Base-by-base conservation (phyloP, 2,329 filamentous ascomycete genomes). In the Sodiomyces alkalinus region DNA sequence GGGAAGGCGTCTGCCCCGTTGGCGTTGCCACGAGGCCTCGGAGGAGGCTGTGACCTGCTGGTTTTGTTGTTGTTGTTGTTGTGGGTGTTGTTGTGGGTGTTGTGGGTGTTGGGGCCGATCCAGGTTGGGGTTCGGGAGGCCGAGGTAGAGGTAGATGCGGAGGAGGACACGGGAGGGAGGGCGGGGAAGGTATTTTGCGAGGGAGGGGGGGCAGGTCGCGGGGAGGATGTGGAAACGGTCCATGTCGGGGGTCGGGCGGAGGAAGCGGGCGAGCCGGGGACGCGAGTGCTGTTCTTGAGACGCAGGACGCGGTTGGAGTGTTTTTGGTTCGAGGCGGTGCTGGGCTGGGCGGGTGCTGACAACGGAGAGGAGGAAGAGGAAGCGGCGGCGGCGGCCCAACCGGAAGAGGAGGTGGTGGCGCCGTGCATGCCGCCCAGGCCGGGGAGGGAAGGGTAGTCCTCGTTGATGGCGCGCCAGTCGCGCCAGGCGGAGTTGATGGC, bases 381-480 rank as follows among this genome's bases (percentile, higher is more conserved):
- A 33, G 50, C 58, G 0, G 70, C 70, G 1, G 64, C 80, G 23
- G 48, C 58, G 38, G 51, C 73, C 73, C 78, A 71, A 33, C 68
- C 68, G 31, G 58, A 66, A 7, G 55, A 65, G 7, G 62, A 55
- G 0, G 65, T 66, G 0, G 67, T 66, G 4, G 60, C 64, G 16
- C 75, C 74, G 20, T 74, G 64, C 52, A 77, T 70, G 28, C 78
- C 77, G 30, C 69, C 68, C 1, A 81, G 66, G 0, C 79, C 78
- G 2, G 87, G 86, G 1, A 96, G 60, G 2, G 80, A 82, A 1
- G 87, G 87, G 41, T 94, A 96, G 48, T 94, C 86, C 52, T 94
- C 86, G 40, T 92, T 92, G 54, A 92, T 90, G 20, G 85, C 85
- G 26, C 82, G 81, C 82, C 87, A 94, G 52, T 93, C 81, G 41